Base-by-base conservation (phyloP, 1,284 basidiomycete genomes). In the Puccinia novopanici region DNA sequence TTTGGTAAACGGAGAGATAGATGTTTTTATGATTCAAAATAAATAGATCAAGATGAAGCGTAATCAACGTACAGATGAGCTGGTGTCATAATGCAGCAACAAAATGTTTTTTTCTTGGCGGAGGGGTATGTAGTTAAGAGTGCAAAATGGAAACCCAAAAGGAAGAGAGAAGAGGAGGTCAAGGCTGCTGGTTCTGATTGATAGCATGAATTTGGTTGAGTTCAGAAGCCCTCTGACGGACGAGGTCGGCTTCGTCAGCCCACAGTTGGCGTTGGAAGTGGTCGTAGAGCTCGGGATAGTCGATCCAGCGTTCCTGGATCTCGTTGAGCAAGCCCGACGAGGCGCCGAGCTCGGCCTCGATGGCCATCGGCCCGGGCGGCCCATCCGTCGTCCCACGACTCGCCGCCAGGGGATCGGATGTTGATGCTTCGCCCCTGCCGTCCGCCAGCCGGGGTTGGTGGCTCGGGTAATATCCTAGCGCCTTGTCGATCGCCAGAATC, bases 401-500 rank as follows among this genome's bases (percentile, higher is more conserved):
- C 34, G 34, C 34, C 34, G 34, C 34, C 34, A 34, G 34, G 34
- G 34, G 34, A 34, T 34, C 34, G 34, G 34, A 34, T 34, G 34
- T 34, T 34, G 34, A 34, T 34, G 34, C 37, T 24, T 10, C 37
- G 19, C 37, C 37, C 37, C 37, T 40, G 2, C 10, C 37, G 37
- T 40, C 15, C 37, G 61, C 30, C 37, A 63, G 37, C 19, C 61
- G 27, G 3, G 61, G 37, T 88, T 1, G 92, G 92, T 19, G 93
- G 87, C 85, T 93, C 93, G 67, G 70, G 50, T 96, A 89, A 86
- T 93, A 95, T 30, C 95, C 95, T 0, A 93, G 92, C 1, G 93
- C 93, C 82, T 93, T 91, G 86, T 98, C 95, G 82, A 97, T 91
- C 54, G 89, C 89, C 37, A 90, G 89, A 22, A 91, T 91, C 0